Evolutionary conservation across 805 yeast genomes (phyloP).

Genomic region (Saccharomycopsis sp.): DNA sequence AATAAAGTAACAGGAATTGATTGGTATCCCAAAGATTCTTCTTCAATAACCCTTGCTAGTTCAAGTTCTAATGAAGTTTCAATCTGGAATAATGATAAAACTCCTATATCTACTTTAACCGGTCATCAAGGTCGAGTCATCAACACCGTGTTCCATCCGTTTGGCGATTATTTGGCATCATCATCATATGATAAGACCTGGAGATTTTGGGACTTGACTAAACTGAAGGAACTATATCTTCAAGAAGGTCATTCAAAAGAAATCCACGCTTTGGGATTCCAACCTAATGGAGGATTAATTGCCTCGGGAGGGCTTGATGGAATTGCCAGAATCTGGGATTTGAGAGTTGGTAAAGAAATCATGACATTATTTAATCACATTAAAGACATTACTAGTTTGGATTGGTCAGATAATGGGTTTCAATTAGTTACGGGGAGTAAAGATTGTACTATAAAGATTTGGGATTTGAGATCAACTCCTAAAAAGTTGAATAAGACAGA

Average conservation of each 20-base stretch:
- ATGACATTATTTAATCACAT: conserved; percentile 56
- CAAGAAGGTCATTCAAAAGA: conserved; percentile 87
- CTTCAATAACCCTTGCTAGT: conserved; percentile 17
- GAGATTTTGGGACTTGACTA: conserved; percentile 72
- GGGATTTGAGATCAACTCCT: conserved; percentile 61
- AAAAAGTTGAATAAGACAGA: conserved; percentile 22
- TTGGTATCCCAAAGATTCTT: conserved; percentile 38
- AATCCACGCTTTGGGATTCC: conserved; percentile 50
- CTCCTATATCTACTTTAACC: conserved; percentile 21
- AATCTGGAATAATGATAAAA: conserved; percentile 27
- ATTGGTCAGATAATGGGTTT: conserved; percentile 69
- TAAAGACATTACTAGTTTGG: conserved; percentile 57
- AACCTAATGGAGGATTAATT: conserved; percentile 67
- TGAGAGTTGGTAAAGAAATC: conserved; percentile 63
- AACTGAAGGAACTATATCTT: conserved; percentile 37
- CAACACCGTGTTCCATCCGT: conserved; percentile 55
- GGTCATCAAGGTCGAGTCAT: conserved; percentile 54
- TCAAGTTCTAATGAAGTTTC: conserved; percentile 33
- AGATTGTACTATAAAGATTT: conserved; percentile 67
- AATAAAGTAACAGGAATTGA: conserved; percentile 66
- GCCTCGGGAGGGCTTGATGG: conserved; percentile 77
- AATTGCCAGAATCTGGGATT: conserved; percentile 70
- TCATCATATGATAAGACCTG: conserved; percentile 83
- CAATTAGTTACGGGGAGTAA: conserved; percentile 77
- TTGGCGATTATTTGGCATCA: conserved; percentile 43